phyloP scores from a whole-genome alignment of 2,329 filamentous ascomycete genomes.

The Colletotrichum theobromicola region DNA sequence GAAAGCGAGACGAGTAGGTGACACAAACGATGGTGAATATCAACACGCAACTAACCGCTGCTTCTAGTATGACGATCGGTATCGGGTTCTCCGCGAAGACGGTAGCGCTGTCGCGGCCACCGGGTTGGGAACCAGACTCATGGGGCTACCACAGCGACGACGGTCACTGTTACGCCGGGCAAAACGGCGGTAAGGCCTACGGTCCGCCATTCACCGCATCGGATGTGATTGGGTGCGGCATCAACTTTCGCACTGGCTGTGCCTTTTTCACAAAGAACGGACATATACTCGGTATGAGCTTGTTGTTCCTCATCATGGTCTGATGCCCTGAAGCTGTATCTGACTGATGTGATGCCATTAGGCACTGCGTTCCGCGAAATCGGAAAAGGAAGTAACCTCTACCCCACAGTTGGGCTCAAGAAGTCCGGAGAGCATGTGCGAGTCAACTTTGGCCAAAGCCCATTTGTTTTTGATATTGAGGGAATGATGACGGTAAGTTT shows the following conservation, averaged over 20 bases:
- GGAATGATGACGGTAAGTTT: slow-evolving; percentile 74
- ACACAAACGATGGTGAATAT: neutral
- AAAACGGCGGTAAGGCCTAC: slow-evolving; percentile 62
- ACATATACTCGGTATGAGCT: slow-evolving; percentile 53
- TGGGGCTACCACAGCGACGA: slow-evolving; percentile 76
- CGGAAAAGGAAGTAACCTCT: slow-evolving; percentile 57
- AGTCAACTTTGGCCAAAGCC: slow-evolving; percentile 73
- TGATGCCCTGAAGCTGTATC: neutral
- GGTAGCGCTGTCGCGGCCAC: slow-evolving; percentile 59
- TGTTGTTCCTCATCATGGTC: neutral
- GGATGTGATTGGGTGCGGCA: slow-evolving; percentile 68
- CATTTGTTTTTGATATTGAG: slow-evolving; percentile 93
- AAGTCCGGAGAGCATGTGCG: slow-evolving; percentile 65
- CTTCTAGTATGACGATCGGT: slow-evolving; percentile 60
- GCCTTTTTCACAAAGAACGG: slow-evolving; percentile 77
- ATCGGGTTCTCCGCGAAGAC: slow-evolving; percentile 65
- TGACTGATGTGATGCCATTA: slow-evolving; percentile 36
- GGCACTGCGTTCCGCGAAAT: slow-evolving; percentile 75
- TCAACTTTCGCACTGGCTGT: slow-evolving; percentile 68
- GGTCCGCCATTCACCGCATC: slow-evolving; percentile 59
- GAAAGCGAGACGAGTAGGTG: slow-evolving; percentile 61
- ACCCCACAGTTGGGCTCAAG: slow-evolving; percentile 70
- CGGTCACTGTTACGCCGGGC: slow-evolving; percentile 63
- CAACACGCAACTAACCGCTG: neutral
- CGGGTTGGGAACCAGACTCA: slow-evolving; percentile 72